Conservation (phyloP, 129 eudicot species). For the Dittrichia graveolens region DNA sequence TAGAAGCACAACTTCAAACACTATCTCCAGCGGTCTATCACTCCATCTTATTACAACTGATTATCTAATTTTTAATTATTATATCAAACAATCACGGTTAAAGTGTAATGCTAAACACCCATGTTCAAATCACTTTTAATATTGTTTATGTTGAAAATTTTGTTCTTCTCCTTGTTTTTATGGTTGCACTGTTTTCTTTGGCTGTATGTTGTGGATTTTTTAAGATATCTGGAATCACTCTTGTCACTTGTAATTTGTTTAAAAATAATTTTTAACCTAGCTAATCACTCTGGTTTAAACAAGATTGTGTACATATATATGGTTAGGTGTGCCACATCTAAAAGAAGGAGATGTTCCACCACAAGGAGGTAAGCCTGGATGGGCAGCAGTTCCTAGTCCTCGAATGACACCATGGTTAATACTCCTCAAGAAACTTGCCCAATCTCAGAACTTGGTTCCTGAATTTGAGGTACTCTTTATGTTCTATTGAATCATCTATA, state of each 20-base stretch:
- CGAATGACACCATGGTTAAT: constrained; percentile 83
- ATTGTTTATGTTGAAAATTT: too few relatives aligned
- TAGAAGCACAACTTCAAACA: too few relatives aligned
- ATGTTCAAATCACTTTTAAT: too few relatives aligned
- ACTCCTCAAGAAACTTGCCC: constrained; percentile 70
- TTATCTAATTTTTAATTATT: too few relatives aligned
- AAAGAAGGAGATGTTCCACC: constrained; percentile 84
- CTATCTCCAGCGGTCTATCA: too few relatives aligned
- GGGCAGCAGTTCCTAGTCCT: constrained; percentile 97
- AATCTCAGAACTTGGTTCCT: constrained; percentile 71
- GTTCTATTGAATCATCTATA: too few relatives aligned
- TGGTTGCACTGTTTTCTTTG: too few relatives aligned
- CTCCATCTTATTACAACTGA: too few relatives aligned
- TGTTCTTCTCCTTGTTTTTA: too few relatives aligned
- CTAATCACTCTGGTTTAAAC: neutral
- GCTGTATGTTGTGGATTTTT: neutral
- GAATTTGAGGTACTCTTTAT: constrained; percentile 73
- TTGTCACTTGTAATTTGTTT: neutral
- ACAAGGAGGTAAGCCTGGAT: constrained; percentile 91
- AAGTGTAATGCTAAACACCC: too few relatives aligned
- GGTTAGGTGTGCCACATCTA: constrained; percentile 82
- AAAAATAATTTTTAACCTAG: neutral
- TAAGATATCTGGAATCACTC: neutral
- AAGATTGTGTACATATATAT: constrained; percentile 17
- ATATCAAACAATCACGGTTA: too few relatives aligned